Evolutionary conservation across 257 asterid species (phyloP), one percentile per base, ranked within the genome.

Genomic region (Galeopsis tetrahit): DNA sequence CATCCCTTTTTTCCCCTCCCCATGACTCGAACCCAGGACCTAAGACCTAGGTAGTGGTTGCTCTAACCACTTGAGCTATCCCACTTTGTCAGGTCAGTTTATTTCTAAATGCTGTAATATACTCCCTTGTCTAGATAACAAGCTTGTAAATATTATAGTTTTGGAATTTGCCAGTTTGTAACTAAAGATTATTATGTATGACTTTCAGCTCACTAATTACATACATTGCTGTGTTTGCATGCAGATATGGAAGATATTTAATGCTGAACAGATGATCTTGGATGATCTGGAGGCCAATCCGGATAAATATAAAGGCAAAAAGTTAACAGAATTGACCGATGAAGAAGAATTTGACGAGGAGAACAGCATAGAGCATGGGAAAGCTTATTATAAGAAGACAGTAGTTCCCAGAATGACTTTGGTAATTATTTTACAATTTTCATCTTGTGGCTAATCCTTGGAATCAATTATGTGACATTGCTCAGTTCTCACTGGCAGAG

Each of bases 191-290:
- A 36, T 43, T 10, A 39, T 68, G 33, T 14, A 31, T 61, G 51
- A 63, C 70, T 65, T 43, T 63, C 36, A 39, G 72, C 51, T 57
- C 71, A 57, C 56, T 64, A 49, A 28, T 63, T 70, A 70, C n/a
- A 31, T 63, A 11, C 21, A 11, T 21, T 32, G 32, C 40, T 34
- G 15, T 64, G 68, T 53, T 44, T 60, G 59, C 56, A 6, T 85
- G 84, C 89, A 94, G 98, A 70, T 94, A 65, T 94, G 97, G 98
- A 87, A 88, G 84, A 85, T 94, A 66, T 87, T 88, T 84, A 94
- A 91, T 75, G 97, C 97, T 73, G 98, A 94, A 75, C 98, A 94
- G 78, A 82, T 94, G 97, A 84, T 94, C 78, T 48, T 94, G 91
- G 97, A 94, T 75, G 98, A 94, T 72, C 44, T 94, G 87, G 96